These are phyloP conservation scores for Echium plantagineum DNA, from an alignment of 257 asterid species.

Conservation along the genomic window DNA sequence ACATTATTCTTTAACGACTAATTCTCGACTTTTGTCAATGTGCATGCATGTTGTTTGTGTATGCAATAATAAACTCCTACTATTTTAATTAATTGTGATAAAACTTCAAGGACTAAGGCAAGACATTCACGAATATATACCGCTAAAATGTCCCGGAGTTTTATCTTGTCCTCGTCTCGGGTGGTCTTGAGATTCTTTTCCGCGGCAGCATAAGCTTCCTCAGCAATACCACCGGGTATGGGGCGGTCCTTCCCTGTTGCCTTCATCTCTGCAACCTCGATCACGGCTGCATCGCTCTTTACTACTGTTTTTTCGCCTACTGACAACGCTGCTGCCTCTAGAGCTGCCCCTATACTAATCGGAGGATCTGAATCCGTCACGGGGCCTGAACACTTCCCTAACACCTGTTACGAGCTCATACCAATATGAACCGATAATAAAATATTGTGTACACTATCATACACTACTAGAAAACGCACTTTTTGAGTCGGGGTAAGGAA, in stretches of 20 bases:
- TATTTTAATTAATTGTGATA: too few species aligned
- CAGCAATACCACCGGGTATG: slow-evolving; percentile 19
- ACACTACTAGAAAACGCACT: too few species aligned
- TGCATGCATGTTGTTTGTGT: too few species aligned
- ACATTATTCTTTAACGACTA: too few species aligned
- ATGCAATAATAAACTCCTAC: too few species aligned
- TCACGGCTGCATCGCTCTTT: slow-evolving; percentile 17
- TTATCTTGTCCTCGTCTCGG: slow-evolving; percentile 17
- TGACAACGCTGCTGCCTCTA: slow-evolving; percentile 11
- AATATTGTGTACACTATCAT: too few species aligned
- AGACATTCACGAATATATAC: not conserved
- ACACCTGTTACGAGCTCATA: not conserved
- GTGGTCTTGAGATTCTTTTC: slow-evolving; percentile 3
- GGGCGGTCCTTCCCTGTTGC: slow-evolving; percentile 13
- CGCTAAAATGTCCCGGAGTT: slow-evolving; percentile 11
- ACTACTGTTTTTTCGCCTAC: slow-evolving; percentile 13
- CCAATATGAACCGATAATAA: too few species aligned
- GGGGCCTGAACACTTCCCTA: not conserved
- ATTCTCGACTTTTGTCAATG: too few species aligned
- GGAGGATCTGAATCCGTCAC: not conserved
- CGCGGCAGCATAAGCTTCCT: slow-evolving; percentile 23
- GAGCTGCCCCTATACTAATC: slow-evolving; percentile 19
- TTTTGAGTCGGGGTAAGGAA: too few species aligned
- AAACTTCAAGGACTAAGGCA: not conserved
- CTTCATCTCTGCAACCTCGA: slow-evolving; percentile 21